phyloP scores from a whole-genome alignment of 1,284 basidiomycete species.

The Schizophyllum amplum region DNA sequence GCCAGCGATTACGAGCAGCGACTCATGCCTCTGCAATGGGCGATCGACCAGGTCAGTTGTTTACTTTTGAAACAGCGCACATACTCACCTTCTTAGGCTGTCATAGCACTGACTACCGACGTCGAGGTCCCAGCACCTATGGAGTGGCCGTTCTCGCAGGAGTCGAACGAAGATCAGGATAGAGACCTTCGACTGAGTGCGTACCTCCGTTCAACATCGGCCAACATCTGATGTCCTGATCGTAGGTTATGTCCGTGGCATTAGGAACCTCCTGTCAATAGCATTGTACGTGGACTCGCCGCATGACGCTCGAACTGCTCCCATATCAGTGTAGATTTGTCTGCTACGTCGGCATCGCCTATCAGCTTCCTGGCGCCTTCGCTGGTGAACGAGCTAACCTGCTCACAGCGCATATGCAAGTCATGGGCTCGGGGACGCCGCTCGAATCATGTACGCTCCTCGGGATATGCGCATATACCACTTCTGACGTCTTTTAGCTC shows the following conservation, averaged over 20 bases:
- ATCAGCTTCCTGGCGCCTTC: slow-evolving; percentile 65
- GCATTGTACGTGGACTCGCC: slow-evolving; percentile 35
- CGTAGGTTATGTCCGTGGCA: slow-evolving; percentile 52
- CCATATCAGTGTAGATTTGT: slow-evolving; percentile 38
- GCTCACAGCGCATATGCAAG: slow-evolving; percentile 61
- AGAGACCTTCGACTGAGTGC: slow-evolving; percentile 48
- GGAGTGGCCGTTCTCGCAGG: slow-evolving; percentile 66
- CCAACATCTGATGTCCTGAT: slow-evolving; percentile 1
- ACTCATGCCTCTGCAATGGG: slow-evolving; percentile 70
- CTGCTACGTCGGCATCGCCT: slow-evolving; percentile 59
- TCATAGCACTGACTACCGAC: slow-evolving; percentile 59
- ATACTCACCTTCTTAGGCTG: slow-evolving; percentile 34
- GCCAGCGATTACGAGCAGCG: slow-evolving; percentile 62
- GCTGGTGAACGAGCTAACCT: slow-evolving; percentile 51
- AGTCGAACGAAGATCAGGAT: slow-evolving; percentile 55
- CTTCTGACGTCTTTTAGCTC: not conserved
- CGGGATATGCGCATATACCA: not conserved
- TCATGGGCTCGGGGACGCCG: slow-evolving; percentile 67
- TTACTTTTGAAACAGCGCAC: not conserved
- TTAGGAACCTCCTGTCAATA: slow-evolving; percentile 55
- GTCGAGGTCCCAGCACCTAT: slow-evolving; percentile 41
- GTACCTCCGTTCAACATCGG: slow-evolving; percentile 15
- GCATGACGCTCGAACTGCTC: slow-evolving; percentile 1
- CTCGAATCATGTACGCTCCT: slow-evolving; percentile 39
- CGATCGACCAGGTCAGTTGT: slow-evolving; percentile 56